Evolutionary conservation across 1,139 yeast species (phyloP), one percentile per base, ranked within the genome.

Genomic region (Blastobotrys petasosporus): DNA sequence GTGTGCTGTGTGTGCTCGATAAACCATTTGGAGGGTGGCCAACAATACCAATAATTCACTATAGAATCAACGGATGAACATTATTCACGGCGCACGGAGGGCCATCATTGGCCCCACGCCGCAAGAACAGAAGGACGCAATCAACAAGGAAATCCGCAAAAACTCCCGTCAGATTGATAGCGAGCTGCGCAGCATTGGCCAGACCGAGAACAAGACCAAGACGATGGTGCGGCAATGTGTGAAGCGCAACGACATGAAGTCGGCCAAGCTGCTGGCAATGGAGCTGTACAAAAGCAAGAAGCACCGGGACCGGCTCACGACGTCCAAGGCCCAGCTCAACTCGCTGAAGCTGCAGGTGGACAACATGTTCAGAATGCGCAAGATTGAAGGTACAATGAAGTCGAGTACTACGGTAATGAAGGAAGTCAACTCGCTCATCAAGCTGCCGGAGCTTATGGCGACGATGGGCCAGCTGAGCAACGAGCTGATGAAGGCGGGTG

Each of bases 91-190:
- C 25, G 25, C 25, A 20, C 88, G 86, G 68, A 80, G 81, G 62
- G 85, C 90, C 8, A 80, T 90, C 44, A 90, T 94, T 82, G 98
- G 97, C 1, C 96, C 96, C 0, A 96, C 88, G 63, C 95, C 97
- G 39, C 82, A 82, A 59, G 97, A 92, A 60, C 97, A 87, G 79
- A 85, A 84, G 73, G 75, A 95, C 47, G 85, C 82, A 60, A 86
- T 95, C 58, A 90, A 85, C 62, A 74, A 79, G 41, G 73, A 88
- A 31, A 76, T 92, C 46, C 81, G 97, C 47, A 85, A 83, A 67
- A 94, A 90, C 65, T 81, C 82, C 53, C 73, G 97, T 47, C 90
- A 84, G 60, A 68, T 90, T 43, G 97, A 92, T 55, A 77, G 82
- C 61, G 95, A 85, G 57, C 68, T 92, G 44, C 70, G 70, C 31